A percentile compares a stretch with the other conserved stretches of the same genome.
Evolutionary conservation across 441 rosid species (phyloP).

Genomic region (Adansonia rubrostipa): DNA sequence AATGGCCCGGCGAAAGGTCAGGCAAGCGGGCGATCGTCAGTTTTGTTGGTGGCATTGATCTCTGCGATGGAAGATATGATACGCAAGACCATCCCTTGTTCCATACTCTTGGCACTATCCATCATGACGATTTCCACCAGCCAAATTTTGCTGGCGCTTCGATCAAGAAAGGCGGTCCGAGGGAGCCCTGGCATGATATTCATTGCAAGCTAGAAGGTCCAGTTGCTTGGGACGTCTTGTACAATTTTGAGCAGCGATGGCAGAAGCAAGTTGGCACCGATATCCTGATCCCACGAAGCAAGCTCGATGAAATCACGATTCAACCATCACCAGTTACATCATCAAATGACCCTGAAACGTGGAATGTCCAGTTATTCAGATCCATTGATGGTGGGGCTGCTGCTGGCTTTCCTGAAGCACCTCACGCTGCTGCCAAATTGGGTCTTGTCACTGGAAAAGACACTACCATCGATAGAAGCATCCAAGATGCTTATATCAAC

Average conservation of each 20-base stretch:
- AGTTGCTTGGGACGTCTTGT: slow-evolving; percentile 67
- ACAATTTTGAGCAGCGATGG: slow-evolving; percentile 73
- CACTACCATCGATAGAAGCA: slow-evolving; percentile 52
- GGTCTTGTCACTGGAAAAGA: slow-evolving; percentile 54
- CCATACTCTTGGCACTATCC: slow-evolving; percentile 42
- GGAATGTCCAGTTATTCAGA: slow-evolving; percentile 71
- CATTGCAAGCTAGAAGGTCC: slow-evolving; percentile 71
- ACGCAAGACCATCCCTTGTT: slow-evolving; percentile 56
- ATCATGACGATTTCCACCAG: slow-evolving; percentile 60
- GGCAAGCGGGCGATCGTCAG: slow-evolving; percentile 50
- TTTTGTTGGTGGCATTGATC: slow-evolving; percentile 72
- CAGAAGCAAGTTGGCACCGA: slow-evolving; percentile 45
- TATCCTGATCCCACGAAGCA: slow-evolving; percentile 22
- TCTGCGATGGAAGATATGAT: slow-evolving; percentile 69
- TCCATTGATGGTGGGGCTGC: slow-evolving; percentile 61
- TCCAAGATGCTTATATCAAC: slow-evolving; percentile 63
- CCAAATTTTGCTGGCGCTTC: slow-evolving; percentile 61
- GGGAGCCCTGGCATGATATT: slow-evolving; percentile 55
- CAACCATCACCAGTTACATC: slow-evolving; percentile 9
- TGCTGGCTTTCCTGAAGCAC: slow-evolving; percentile 38
- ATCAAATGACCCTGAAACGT: slow-evolving; percentile 35
- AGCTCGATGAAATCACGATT: slow-evolving; percentile 20
- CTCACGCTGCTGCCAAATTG: slow-evolving; percentile 30
- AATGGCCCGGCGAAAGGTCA: slow-evolving; percentile 26
- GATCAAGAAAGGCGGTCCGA: slow-evolving; percentile 63